Evolutionary conservation across 768 basidiomycete species (phyloP).

Genomic region (Lactarius sp.): DNA sequence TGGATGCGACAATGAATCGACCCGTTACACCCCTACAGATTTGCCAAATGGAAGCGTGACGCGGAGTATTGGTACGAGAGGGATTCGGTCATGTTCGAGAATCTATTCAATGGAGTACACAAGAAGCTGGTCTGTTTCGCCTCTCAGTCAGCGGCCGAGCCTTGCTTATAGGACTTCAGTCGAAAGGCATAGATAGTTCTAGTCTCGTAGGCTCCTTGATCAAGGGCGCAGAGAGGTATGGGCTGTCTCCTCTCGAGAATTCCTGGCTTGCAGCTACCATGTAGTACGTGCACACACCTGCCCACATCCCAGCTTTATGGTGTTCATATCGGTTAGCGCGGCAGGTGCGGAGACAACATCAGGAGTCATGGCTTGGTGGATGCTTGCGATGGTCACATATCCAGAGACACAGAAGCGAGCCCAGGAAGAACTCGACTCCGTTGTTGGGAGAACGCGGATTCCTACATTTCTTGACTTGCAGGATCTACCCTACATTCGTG

Average conservation of each 20-base stretch:
- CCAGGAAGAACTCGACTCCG: slow-evolving; percentile 17
- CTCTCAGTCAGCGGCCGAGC: not conserved
- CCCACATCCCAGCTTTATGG: not conserved
- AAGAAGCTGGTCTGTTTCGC: slow-evolving; percentile 12
- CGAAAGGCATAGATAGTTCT: slow-evolving; percentile 16
- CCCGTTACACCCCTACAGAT: not conserved
- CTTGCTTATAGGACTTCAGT: not conserved
- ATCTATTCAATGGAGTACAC: slow-evolving; percentile 14
- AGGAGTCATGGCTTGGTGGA: slow-evolving; percentile 17
- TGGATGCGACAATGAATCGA: not conserved
- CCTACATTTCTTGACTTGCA: slow-evolving; percentile 8
- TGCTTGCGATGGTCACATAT: slow-evolving; percentile 15
- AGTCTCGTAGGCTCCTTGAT: slow-evolving; percentile 13
- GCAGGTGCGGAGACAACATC: slow-evolving; percentile 5
- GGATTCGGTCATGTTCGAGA: slow-evolving; percentile 22
- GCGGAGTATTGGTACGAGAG: slow-evolving; percentile 22
- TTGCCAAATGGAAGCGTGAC: slow-evolving; percentile 27
- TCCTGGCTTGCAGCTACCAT: slow-evolving; percentile 13
- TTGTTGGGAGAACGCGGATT: slow-evolving; percentile 6
- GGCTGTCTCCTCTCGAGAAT: slow-evolving; percentile 11
- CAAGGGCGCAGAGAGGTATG: slow-evolving; percentile 14
- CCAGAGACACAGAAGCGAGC: slow-evolving; percentile 15
- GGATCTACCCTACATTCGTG: slow-evolving; percentile 13
- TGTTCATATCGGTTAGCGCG: not conserved
- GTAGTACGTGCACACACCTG: slow-evolving; percentile 1